phyloP scores from a whole-genome alignment of 1,139 yeast genomes.

The Magnusiomyces starmeri region DNA sequence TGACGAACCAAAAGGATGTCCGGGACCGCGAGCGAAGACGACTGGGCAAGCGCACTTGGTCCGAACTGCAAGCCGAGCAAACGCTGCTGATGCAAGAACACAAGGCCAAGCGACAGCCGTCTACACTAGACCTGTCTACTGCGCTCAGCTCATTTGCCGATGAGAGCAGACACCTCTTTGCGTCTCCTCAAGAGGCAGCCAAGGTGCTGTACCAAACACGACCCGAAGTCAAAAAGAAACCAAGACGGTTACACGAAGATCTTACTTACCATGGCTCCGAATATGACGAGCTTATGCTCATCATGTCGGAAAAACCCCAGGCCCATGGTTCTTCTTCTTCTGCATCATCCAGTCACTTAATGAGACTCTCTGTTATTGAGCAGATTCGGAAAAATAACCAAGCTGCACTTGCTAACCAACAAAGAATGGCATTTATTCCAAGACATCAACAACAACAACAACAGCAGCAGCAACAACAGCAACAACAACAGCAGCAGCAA shows the following conservation, averaged over 20 bases:
- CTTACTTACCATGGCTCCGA: constrained; percentile 65
- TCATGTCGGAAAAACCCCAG: constrained; percentile 33
- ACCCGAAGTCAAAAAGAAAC: constrained; percentile 23
- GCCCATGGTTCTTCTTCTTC: constrained; percentile 10
- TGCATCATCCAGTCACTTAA: constrained; percentile 34
- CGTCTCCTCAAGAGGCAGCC: constrained; percentile 16
- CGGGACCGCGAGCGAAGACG: neutral
- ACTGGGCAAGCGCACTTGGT: constrained; percentile 4
- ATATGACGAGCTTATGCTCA: constrained; percentile 82
- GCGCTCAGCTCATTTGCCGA: no score
- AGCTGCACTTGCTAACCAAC: constrained; percentile 21
- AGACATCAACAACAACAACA: constrained; percentile 19
- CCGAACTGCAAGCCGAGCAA: constrained; percentile 4
- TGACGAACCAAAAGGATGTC: constrained; percentile 9
- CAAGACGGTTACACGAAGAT: constrained; percentile 48
- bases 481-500: constrained; percentile 16
- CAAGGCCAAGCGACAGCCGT: neutral
- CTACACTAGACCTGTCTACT: neutral
- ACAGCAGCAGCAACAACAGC: constrained; percentile 6
- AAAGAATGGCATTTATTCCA: constrained; percentile 17
- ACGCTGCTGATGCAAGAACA: constrained; percentile 2
- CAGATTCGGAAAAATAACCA: constrained; percentile 35
- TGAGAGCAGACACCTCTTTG: no score
- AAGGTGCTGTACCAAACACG: constrained; percentile 23
- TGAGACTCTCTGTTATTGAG: constrained; percentile 38